Evolutionary conservation across 306 rosid species (phyloP).

Genomic region (Malus fusca): DNA sequence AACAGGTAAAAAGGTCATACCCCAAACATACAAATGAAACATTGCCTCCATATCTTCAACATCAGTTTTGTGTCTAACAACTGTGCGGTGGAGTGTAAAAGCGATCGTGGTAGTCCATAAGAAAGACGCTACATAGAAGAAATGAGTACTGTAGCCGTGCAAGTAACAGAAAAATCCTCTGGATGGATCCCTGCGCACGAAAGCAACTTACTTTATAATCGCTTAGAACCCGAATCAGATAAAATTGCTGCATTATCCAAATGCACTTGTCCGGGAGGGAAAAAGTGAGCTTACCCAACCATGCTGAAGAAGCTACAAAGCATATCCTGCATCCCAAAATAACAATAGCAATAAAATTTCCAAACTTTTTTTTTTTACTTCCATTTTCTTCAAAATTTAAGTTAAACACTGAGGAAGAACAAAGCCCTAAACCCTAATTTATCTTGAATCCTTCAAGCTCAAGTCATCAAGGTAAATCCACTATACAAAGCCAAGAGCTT

Average conservation of each 20-base stretch:
- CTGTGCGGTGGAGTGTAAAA: conserved; percentile 95
- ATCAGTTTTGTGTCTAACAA: conserved; percentile 88
- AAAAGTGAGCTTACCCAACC: conserved; percentile 56
- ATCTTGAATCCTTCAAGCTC: background rate
- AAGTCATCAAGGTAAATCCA: background rate
- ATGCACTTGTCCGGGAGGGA: background rate
- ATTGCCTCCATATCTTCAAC: conserved; percentile 95
- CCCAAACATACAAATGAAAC: conserved; percentile 99
- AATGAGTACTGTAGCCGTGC: conserved; percentile 88
- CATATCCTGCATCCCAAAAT: conserved; percentile 70
- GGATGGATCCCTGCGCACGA: conserved; percentile 79
- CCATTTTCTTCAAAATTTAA: background rate
- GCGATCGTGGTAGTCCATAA: conserved; percentile 97
- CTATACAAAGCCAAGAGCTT: background rate
- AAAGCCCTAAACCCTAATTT: background rate
- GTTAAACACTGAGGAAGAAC: background rate
- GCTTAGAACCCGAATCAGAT: conserved; percentile 15
- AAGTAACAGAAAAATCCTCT: conserved; percentile 79
- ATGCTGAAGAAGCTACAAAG: conserved; percentile 97
- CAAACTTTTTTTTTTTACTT: background rate
- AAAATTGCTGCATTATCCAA: background rate
- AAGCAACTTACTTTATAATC: conserved; percentile 11
- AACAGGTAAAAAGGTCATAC: conserved; percentile 36
- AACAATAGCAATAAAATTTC: background rate
- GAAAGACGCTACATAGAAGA: conserved; percentile 97